Evolutionary conservation across 192 early-diverging fungal species (phyloP).

Genomic region (Coemansia sp.): DNA sequence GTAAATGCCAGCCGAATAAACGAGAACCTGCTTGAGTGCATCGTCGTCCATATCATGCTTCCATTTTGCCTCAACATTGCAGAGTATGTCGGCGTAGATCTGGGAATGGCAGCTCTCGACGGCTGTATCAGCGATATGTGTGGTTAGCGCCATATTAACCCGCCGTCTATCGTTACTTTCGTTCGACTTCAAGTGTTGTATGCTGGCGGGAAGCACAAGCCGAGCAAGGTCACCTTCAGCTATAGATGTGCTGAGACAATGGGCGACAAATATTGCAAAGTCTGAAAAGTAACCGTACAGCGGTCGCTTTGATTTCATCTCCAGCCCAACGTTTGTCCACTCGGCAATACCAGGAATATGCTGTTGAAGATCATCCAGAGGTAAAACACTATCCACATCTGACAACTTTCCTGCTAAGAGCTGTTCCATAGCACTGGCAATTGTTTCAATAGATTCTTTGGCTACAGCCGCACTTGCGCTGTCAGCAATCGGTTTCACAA

Average conservation of each 20-base stretch:
- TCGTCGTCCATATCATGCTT: too few species aligned
- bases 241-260: neutral
- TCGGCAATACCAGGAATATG: too few species aligned
- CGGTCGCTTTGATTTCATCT: neutral
- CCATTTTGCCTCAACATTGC: conserved; percentile 2
- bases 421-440: too few species aligned
- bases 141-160: neutral
- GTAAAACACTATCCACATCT: too few species aligned
- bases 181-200: neutral
- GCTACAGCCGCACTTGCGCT: too few species aligned
- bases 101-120: neutral
- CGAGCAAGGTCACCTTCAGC: neutral
- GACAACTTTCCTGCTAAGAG: too few species aligned
- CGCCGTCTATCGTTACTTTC: neutral
- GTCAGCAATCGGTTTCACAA: too few species aligned
- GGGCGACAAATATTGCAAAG: neutral
- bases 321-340: too few species aligned
- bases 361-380: too few species aligned
- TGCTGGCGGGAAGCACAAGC: conserved; percentile 2
- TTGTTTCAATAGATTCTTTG: too few species aligned
- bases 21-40: too few species aligned
- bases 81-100: neutral
- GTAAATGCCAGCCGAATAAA: too few species aligned
- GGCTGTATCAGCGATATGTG: neutral
- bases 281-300: neutral